Percentiles rank a stretch among this genome's conserved stretches.
Evolutionary conservation across 495 filamentous ascomycete species (phyloP).

Genomic region (Venustampulla echinocandica): DNA sequence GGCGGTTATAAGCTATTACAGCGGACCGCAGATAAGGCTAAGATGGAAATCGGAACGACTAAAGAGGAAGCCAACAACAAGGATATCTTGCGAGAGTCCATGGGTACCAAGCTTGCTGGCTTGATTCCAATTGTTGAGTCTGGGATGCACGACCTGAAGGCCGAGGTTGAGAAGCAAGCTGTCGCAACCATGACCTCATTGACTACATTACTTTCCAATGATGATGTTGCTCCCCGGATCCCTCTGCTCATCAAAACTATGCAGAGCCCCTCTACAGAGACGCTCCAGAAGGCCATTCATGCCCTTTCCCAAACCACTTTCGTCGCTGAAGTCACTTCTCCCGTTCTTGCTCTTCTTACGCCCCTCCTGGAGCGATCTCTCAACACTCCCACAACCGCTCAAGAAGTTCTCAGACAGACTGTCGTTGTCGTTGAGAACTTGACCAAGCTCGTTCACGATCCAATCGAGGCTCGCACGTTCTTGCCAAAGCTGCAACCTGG

Average conservation of each 20-base stretch:
- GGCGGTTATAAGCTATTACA: constrained; percentile 75
- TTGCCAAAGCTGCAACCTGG: constrained; percentile 92
- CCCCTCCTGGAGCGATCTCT: constrained; percentile 89
- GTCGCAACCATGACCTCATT: constrained; percentile 84
- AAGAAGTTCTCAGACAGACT: constrained; percentile 92
- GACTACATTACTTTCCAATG: constrained; percentile 87
- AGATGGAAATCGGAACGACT: constrained; percentile 66
- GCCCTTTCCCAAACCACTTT: constrained; percentile 98
- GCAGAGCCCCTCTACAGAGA: constrained; percentile 85
- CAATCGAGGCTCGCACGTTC: constrained; percentile 91
- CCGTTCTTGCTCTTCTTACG: constrained; percentile 92
- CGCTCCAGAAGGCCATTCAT: constrained; percentile 89
- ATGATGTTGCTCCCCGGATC: constrained; percentile 89
- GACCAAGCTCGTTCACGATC: constrained; percentile 97
- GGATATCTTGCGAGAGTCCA: constrained; percentile 78
- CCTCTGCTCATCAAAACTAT: constrained; percentile 91
- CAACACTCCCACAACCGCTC: constrained; percentile 79
- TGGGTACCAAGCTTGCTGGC: constrained; percentile 84
- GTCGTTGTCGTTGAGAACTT: constrained; percentile 98
- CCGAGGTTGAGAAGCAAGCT: constrained; percentile 81
- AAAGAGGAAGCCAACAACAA: constrained; percentile 75
- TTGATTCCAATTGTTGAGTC: constrained; percentile 87
- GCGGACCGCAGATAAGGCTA: constrained; percentile 86
- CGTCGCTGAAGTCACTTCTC: constrained; percentile 94
- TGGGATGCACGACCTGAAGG: constrained; percentile 94